Conservation (phyloP, 495 filamentous ascomycete species). For the Neurospora tetrasperma region DNA sequence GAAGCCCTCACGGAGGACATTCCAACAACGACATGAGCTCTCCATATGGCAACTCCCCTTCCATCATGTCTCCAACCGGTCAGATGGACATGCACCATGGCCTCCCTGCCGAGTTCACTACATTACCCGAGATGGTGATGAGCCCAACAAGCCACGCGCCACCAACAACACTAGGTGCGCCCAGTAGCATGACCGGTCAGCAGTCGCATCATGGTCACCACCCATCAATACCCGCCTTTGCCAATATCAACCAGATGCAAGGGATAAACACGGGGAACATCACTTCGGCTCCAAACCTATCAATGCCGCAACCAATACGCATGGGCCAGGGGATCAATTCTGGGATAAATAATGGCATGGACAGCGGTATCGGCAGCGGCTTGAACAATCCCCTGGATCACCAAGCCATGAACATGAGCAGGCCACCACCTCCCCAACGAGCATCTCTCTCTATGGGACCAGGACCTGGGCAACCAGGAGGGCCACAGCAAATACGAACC, state of each 20-base stretch:
- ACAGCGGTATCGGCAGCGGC: constrained; percentile 2
- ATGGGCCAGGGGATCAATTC: constrained; percentile 25
- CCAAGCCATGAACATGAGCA: constrained; percentile 25
- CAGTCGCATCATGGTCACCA: constrained; percentile 24
- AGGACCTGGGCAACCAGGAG: not conserved
- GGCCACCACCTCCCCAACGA: constrained; percentile 27
- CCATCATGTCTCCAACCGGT: constrained; percentile 32
- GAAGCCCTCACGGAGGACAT: constrained; percentile 23
- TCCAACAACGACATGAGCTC: constrained; percentile 33
- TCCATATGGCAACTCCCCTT: constrained; percentile 34
- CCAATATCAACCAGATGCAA: constrained; percentile 25
- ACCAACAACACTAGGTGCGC: constrained; percentile 18
- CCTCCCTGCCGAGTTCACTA: constrained; percentile 26
- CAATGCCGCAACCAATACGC: constrained; percentile 17
- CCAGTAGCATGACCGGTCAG: constrained; percentile 24
- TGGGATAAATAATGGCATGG: constrained; percentile 19
- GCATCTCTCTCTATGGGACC: constrained; percentile 29
- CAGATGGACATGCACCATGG: constrained; percentile 25
- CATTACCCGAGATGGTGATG: constrained; percentile 38
- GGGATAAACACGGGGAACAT: constrained; percentile 23
- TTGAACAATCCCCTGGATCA: constrained; percentile 6
- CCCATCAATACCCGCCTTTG: constrained; percentile 21
- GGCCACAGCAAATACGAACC: constrained; percentile 28
- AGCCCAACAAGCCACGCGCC: constrained; percentile 34
- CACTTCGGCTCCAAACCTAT: constrained; percentile 20